phyloP scores from a whole-genome alignment of 495 filamentous ascomycete genomes.

The Parathielavia hyrcaniae region DNA sequence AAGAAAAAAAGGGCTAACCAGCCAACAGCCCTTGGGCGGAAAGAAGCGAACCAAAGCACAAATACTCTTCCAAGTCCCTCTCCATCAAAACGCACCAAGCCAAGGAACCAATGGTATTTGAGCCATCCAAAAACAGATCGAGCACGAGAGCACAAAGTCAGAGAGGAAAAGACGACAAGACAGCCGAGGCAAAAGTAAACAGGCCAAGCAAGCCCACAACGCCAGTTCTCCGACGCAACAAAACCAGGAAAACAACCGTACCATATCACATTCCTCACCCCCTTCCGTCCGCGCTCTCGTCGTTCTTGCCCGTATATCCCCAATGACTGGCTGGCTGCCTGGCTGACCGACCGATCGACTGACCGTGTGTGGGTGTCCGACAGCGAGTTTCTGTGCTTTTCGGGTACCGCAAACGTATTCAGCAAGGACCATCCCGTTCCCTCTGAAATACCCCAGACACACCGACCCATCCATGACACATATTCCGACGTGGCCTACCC shows the following conservation, averaged over 20 bases:
- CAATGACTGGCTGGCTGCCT: constrained; percentile 7
- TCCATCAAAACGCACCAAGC: neutral
- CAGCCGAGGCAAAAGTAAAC: neutral
- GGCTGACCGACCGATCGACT: too few species aligned
- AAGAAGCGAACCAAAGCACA: neutral
- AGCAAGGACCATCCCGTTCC: too few species aligned
- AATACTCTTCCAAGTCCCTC: too few species aligned
- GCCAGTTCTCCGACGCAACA: neutral
- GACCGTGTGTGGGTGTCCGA: too few species aligned
- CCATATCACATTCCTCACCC: neutral
- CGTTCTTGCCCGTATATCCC: neutral
- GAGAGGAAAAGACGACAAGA: neutral
- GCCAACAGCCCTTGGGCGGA: neutral
- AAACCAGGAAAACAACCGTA: neutral
- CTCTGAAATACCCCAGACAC: too few species aligned
- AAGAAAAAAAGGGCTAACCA: too few species aligned
- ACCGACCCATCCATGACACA: too few species aligned
- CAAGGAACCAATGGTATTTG: neutral
- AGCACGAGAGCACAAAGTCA: neutral
- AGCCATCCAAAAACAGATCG: neutral
- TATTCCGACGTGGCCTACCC: too few species aligned
- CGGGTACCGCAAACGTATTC: too few species aligned
- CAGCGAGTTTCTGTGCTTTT: too few species aligned
- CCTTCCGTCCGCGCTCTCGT: neutral
- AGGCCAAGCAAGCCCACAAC: neutral